Evolutionary conservation across 1,139 yeast genomes (phyloP), one percentile per base, ranked within the genome.

Genomic region (Candida pseudocylindracea): DNA sequence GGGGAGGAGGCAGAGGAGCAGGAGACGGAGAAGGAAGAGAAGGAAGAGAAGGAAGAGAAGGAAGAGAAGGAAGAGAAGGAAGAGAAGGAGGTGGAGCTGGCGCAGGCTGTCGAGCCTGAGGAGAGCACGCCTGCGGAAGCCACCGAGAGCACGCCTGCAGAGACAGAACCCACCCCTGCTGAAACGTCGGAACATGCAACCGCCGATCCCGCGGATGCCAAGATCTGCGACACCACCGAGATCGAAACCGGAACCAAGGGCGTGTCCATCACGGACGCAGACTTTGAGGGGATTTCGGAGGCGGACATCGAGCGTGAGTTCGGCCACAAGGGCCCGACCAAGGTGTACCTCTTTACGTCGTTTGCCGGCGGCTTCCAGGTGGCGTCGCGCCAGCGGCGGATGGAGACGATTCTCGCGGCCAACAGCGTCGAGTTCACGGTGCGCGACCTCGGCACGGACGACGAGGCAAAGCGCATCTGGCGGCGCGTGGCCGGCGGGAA

Each of bases 281-380:
- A 25, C 26, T 8, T 25, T 9, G 10, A 25, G 9, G 26, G 26
- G 3, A 9, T 25, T 25, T 25, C 26, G 9, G 12, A 28, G 27
- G 25, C 33, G 34, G 29, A 38, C 26, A 38, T 35, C 29, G 36
- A 36, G 15, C 38, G 32, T 10, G 39, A 37, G 27, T 27, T 27
- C 7, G 11, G 11, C 12, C 10, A 8, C 12, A 10, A n/a, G 28
- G 28, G 10, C 4, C 8, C 28, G 12, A 11, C 15, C 20, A 11
- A 9, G 32, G 15, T 80, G 26, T 79, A 72, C 48, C 50, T 85
- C 27, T 83, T 63, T 55, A 80, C 95, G 0, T 85, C 96, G 0
- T 59, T 83, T 35, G 92, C 94, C 0, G 92, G 93, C 27, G 93
- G 92, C 1, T 75, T 74, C 62, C 85, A 78, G 47, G 67, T 83